A percentile compares a stretch with the other conserved stretches of the same genome.
These are phyloP conservation scores for Wickerhamiella occidentalis DNA, from an alignment of 805 yeast species.

Conservation along the genomic window DNA sequence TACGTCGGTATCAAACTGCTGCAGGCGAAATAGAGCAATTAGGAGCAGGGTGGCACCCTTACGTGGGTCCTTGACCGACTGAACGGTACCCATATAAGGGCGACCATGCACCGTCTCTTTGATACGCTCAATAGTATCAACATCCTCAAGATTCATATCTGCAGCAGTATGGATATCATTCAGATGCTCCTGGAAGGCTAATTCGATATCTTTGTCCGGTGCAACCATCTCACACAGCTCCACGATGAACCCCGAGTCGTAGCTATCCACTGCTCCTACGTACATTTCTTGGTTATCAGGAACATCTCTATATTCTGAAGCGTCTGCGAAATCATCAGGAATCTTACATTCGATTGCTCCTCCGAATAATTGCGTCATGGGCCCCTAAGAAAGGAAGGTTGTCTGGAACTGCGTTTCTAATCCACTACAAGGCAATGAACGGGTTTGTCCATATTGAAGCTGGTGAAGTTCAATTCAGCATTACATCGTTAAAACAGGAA, in stretches of 20 bases:
- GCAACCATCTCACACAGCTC: conserved; percentile 33
- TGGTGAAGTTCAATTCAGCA: conserved; percentile 60
- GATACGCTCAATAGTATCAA: conserved; percentile 11
- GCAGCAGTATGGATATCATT: conserved; percentile 21
- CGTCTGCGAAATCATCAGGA: conserved; percentile 59
- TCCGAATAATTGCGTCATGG: conserved; percentile 44
- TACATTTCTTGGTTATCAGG: conserved; percentile 95
- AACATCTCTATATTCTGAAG: conserved; percentile 62
- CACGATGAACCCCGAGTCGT: conserved; percentile 29
- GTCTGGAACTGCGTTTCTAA: background rate
- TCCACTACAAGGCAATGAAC: background rate
- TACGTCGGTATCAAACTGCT: conserved; percentile 19
- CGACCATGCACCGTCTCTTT: conserved; percentile 13
- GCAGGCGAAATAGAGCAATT: conserved; percentile 19
- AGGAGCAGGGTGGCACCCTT: conserved; percentile 10
- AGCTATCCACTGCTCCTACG: conserved; percentile 33
- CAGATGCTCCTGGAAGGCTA: conserved; percentile 18
- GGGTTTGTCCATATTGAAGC: conserved; percentile 64
- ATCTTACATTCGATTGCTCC: conserved; percentile 59
- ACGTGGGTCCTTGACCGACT: conserved; percentile 12
- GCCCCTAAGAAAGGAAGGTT: background rate
- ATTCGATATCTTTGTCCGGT: conserved; percentile 10
- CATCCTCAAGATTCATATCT: background rate
- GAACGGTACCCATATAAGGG: conserved; percentile 16
- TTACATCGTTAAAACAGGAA: conserved; percentile 53